Evolutionary conservation across 1,284 basidiomycete species (phyloP).

Genomic region (Cutaneotrichosporon cavernicola): DNA sequence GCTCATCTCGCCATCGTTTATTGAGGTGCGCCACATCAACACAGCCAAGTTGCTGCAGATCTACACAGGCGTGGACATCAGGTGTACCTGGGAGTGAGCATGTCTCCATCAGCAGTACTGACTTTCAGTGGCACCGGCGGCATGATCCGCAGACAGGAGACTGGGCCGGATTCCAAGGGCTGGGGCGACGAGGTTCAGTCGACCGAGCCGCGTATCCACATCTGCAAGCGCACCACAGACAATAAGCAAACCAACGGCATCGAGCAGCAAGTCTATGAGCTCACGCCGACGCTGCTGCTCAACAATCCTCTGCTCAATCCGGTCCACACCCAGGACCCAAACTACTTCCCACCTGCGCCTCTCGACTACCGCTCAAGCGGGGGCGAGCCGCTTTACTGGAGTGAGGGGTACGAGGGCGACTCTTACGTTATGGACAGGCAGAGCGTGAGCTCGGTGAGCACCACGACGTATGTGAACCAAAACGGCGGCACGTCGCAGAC

Average conservation of each 20-base stretch:
- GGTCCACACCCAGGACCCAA: conserved; percentile 46
- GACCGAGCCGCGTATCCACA: conserved; percentile 52
- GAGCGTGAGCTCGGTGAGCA: conserved; percentile 17
- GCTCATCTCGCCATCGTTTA: conserved; percentile 85
- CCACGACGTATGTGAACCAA: conserved; percentile 12
- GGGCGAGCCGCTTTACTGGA: conserved; percentile 3
- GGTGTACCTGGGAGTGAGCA: conserved; percentile 69
- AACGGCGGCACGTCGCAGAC: conserved; percentile 1
- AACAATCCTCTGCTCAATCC: conserved; percentile 51
- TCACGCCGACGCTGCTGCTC: conserved; percentile 50
- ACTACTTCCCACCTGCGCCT: conserved; percentile 53
- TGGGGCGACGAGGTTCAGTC: conserved; percentile 50
- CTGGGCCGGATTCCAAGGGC: conserved; percentile 46
- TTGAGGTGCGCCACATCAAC: conserved; percentile 84
- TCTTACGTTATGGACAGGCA: conserved; percentile 11
- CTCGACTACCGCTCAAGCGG: conserved; percentile 16
- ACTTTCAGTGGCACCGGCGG: conserved; percentile 37
- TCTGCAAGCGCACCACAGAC: conserved; percentile 41
- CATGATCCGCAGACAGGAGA: conserved; percentile 31
- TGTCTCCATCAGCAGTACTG: background rate
- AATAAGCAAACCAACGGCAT: conserved; percentile 38
- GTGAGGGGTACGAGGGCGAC: background rate
- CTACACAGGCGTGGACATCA: conserved; percentile 74
- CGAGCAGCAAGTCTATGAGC: conserved; percentile 52
- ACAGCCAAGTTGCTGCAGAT: conserved; percentile 86